Conservation (phyloP, 2,329 filamentous ascomycete species). For the Remersonia thermophila region DNA sequence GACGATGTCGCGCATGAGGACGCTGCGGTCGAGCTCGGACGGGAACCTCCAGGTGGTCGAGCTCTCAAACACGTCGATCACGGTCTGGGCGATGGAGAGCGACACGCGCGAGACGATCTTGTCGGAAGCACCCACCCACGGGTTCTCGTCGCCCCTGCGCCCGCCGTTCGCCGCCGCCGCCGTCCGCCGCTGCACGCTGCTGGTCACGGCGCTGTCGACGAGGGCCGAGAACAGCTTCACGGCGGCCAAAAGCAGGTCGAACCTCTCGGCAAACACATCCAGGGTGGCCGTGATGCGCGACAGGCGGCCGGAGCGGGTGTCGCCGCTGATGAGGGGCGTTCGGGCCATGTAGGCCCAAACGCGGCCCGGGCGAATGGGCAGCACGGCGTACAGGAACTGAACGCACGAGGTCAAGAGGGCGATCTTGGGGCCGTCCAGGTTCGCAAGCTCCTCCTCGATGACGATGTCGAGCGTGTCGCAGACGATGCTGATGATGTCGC, state of each 20-base stretch:
- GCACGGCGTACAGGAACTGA: constrained; percentile 64
- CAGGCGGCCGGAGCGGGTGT: constrained; percentile 65
- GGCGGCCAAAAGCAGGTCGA: constrained; percentile 63
- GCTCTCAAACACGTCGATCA: constrained; percentile 77
- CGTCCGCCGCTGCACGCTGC: constrained; percentile 52
- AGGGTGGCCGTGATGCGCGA: constrained; percentile 68
- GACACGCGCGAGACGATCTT: constrained; percentile 62
- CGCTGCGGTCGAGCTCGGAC: constrained; percentile 51
- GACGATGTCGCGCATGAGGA: constrained; percentile 56
- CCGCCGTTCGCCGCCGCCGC: constrained; percentile 23
- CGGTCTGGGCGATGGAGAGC: constrained; percentile 58
- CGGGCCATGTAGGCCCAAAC: constrained; percentile 84
- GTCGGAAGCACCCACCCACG: constrained; percentile 64
- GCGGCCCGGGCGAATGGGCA: constrained; percentile 64
- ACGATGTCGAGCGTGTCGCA: constrained; percentile 72
- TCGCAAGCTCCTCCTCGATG: constrained; percentile 43
- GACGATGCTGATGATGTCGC: constrained; percentile 69
- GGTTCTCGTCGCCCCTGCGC: constrained; percentile 31
- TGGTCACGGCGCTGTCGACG: constrained; percentile 60
- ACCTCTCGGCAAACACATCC: constrained; percentile 65
- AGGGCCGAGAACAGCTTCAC: constrained; percentile 63
- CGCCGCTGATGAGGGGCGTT: constrained; percentile 65
- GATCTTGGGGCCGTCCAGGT: constrained; percentile 52
- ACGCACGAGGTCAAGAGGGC: constrained; percentile 58
- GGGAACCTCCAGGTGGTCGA: constrained; percentile 76